Conservation (phyloP, 768 basidiomycete genomes). For the Jaapia argillacea region DNA sequence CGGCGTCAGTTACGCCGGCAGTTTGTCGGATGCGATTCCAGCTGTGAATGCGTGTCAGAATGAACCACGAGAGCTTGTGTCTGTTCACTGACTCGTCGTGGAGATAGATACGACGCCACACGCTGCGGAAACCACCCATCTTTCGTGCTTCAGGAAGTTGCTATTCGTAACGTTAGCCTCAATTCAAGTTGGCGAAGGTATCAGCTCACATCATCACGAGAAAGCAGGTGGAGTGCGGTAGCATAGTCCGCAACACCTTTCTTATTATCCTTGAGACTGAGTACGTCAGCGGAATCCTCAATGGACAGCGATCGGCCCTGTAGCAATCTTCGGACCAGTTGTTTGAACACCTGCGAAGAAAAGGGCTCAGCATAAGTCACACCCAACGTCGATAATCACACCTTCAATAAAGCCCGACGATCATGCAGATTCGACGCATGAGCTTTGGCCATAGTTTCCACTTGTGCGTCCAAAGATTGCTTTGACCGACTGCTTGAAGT, state of each 20-base stretch:
- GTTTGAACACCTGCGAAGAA: constrained; percentile 53
- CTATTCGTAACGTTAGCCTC: no score
- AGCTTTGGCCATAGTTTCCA: constrained; percentile 47
- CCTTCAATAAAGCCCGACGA: constrained; percentile 41
- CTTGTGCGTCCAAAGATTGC: constrained; percentile 58
- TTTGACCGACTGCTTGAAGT: constrained; percentile 35
- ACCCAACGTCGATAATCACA: no score
- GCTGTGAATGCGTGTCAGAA: constrained; percentile 25
- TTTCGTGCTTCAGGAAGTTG: constrained; percentile 62
- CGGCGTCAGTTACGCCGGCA: constrained; percentile 63
- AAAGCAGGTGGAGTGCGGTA: constrained; percentile 58
- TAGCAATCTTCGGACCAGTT: constrained; percentile 55
- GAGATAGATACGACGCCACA: constrained; percentile 84
- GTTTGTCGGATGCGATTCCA: constrained; percentile 76
- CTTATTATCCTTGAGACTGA: constrained; percentile 77
- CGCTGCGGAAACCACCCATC: constrained; percentile 56
- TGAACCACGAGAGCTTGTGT: constrained; percentile 21
- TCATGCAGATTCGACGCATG: constrained; percentile 38
- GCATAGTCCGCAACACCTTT: constrained; percentile 52
- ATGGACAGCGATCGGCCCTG: constrained; percentile 65
- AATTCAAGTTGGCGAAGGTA: no score
- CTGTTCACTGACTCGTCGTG: constrained; percentile 97
- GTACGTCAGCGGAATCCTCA: constrained; percentile 75
- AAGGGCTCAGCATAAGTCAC: no score
- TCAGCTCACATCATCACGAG: no score